Base-by-base conservation (phyloP, 768 basidiomycete genomes). In the Sutorius australiensis region DNA sequence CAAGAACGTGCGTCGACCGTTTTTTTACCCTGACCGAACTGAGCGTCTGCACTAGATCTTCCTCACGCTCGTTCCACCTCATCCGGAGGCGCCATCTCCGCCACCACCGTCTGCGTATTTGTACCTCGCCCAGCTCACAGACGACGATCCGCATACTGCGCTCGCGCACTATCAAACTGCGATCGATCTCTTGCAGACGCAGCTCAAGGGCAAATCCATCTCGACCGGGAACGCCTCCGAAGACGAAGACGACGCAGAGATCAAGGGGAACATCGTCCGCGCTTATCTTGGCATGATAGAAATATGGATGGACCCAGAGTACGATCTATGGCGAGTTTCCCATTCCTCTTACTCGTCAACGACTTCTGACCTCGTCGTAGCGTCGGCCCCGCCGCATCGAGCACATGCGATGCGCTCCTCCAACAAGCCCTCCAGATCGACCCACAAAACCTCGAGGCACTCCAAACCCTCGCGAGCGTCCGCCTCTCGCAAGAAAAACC, bases 291-390 rank as follows among this genome's bases (percentile, higher is more conserved):
- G 87, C 8, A 93, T 94, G 79, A 87, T 95, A 24, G 94, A 95
- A 66, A 89, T 95, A 14, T 97, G 93, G 93, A 95, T 97, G 92
- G 89, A 94, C 62, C 88, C 88, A 30, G 78, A 80, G 2, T 86
- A 87, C 59, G 92, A 95, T 76, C 75, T 95, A 46, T 95, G 93
- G 93, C 87, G 61, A 46, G 82, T 66, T 32, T 28, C 16, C 4
- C 8, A 12, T 30, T 16, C 19, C 5, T 54, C 17, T 13, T 40
- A 12, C n/a, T 27, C 36, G 8, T 11, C 50, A 12, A 21, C n/a
- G 40, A 32, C 12, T 1, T 24, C 24, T 36, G 53, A 3, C 36
- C 30, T 9, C 13, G 11, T 51, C 12, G 14, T 14, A 95, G 93
- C 67, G 84, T 89, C 60, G 90, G 92, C 64, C 83, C 86, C 16